Percentiles rank a stretch among this genome's conserved stretches.
phyloP scores from a whole-genome alignment of 176 grass and related monocot species.

The Ampelocalamus luodianensis region DNA sequence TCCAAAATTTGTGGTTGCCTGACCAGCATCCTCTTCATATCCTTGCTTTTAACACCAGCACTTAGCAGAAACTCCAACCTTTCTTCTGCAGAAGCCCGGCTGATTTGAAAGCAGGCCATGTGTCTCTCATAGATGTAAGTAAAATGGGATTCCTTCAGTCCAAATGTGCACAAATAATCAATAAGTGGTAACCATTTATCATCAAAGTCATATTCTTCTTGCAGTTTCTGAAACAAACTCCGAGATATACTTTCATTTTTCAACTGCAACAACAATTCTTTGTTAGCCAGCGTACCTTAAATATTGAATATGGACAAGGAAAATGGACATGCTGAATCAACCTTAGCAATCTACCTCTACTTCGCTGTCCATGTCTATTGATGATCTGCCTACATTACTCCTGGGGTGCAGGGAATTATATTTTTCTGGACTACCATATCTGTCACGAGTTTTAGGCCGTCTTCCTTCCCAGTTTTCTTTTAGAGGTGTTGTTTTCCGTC shows the following conservation, averaged over 20 bases:
- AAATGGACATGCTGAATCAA: slow-evolving; percentile 32
- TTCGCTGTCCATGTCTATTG: slow-evolving; percentile 51
- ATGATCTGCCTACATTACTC: slow-evolving; percentile 41
- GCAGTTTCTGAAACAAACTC: slow-evolving; percentile 71
- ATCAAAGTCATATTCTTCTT: slow-evolving; percentile 88
- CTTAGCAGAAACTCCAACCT: slow-evolving; percentile 76
- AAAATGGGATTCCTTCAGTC: slow-evolving; percentile 88
- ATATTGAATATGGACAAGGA: slow-evolving; percentile 40
- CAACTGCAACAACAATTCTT: slow-evolving; percentile 58
- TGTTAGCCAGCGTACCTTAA: slow-evolving; percentile 10
- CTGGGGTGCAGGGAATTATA: slow-evolving; percentile 6
- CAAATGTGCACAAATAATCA: slow-evolving; percentile 93
- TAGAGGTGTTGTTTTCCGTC: slow-evolving; percentile 35
- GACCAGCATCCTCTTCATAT: slow-evolving; percentile 85
- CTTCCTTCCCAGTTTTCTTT: slow-evolving; percentile 60
- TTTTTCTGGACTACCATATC: slow-evolving; percentile 41
- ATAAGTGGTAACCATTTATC: slow-evolving; percentile 84
- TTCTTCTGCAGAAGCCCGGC: slow-evolving; percentile 74
- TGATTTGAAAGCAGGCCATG: slow-evolving; percentile 87
- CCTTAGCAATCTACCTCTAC: slow-evolving; percentile 62
- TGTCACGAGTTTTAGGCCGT: slow-evolving; percentile 45
- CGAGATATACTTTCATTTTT: slow-evolving; percentile 72
- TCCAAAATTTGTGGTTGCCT: slow-evolving; percentile 94
- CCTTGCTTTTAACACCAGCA: slow-evolving; percentile 83
- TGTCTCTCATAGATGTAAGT: slow-evolving; percentile 80